Percentiles rank a stretch among this genome's conserved stretches.
phyloP scores from a whole-genome alignment of 225 moss, liverwort and hornwort genomes.

The Sphagnum tenellum region DNA sequence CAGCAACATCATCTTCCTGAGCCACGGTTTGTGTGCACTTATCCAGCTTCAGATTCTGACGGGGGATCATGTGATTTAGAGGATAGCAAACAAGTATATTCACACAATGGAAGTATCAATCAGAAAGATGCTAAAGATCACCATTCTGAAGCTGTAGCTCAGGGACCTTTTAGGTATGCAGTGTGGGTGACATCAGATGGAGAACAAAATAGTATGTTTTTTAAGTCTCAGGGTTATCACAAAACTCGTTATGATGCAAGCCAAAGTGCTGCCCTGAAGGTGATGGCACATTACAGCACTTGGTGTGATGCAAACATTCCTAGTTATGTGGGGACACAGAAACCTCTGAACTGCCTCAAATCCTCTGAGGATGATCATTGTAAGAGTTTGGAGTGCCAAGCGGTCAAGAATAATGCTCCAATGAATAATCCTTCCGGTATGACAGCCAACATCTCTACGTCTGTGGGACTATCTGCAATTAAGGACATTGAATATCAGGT shows the following conservation, averaged over 20 bases:
- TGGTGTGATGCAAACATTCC: conserved; percentile 59
- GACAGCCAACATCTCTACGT: too few species aligned
- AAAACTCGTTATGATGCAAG: conserved; percentile 80
- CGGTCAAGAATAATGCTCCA: conserved; percentile 5
- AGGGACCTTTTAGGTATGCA: conserved; percentile 57
- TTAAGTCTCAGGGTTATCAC: conserved; percentile 56
- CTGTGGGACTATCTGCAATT: too few species aligned
- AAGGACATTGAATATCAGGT: conserved; percentile 9
- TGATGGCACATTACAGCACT: conserved; percentile 39
- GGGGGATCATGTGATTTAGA: conserved; percentile 7
- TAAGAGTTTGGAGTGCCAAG: not conserved
- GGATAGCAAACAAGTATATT: too few species aligned
- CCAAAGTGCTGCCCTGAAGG: conserved; percentile 79
- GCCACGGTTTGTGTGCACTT: conserved; percentile 47
- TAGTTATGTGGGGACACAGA: conserved; percentile 22
- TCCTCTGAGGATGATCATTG: too few species aligned
- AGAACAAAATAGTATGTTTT: conserved; percentile 15
- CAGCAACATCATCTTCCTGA: conserved; percentile 85
- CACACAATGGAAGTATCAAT: not conserved
- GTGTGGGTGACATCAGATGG: conserved; percentile 43
- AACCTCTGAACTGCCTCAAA: conserved; percentile 6
- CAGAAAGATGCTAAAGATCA: conserved; percentile 11
- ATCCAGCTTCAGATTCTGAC: conserved; percentile 11
- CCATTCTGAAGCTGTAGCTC: conserved; percentile 20
- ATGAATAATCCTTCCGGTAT: not conserved